Percentiles rank a stretch among this genome's conserved stretches.
Evolutionary conservation across 2,329 filamentous ascomycete species (phyloP).

Genomic region (Monilinia polystroma): DNA sequence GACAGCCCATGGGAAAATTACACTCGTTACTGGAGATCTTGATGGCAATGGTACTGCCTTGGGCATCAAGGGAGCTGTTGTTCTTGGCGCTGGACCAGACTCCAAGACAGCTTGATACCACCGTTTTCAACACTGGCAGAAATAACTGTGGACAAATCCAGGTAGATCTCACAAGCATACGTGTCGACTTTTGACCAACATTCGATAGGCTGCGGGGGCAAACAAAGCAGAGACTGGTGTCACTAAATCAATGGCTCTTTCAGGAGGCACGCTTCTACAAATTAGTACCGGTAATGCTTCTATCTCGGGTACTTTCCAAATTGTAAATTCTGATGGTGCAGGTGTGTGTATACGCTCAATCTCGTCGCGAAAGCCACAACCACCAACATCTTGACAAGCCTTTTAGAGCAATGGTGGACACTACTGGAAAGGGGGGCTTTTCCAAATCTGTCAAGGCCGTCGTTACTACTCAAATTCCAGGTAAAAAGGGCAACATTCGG

Average conservation of each 20-base stretch:
- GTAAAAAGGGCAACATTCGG: slow-evolving; percentile 41
- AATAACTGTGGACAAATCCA: slow-evolving; percentile 30
- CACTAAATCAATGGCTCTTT: slow-evolving; percentile 41
- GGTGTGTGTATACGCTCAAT: slow-evolving; percentile 32
- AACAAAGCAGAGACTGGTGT: slow-evolving; percentile 42
- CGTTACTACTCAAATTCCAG: slow-evolving; percentile 43
- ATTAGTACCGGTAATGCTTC: slow-evolving; percentile 41
- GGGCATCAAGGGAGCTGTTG: slow-evolving; percentile 44
- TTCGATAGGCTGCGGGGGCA: slow-evolving; percentile 23
- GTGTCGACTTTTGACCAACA: slow-evolving; percentile 42
- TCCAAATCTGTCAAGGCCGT: slow-evolving; percentile 39
- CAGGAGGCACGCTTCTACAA: slow-evolving; percentile 45
- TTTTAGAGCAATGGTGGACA: slow-evolving; percentile 43
- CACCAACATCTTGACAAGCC: not conserved
- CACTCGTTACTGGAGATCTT: slow-evolving; percentile 38
- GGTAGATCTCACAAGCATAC: not conserved
- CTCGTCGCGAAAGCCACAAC: not conserved
- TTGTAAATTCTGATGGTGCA: slow-evolving; percentile 46
- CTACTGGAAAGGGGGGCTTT: slow-evolving; percentile 52
- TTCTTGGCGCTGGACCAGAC: slow-evolving; percentile 46
- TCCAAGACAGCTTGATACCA: slow-evolving; percentile 46
- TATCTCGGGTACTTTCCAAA: slow-evolving; percentile 43
- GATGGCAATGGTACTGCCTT: slow-evolving; percentile 47
- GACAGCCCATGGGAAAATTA: slow-evolving; percentile 51
- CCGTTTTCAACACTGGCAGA: slow-evolving; percentile 42